Evolutionary conservation across 1,284 basidiomycete genomes (phyloP).

Genomic region (Vanrija sp.): DNA sequence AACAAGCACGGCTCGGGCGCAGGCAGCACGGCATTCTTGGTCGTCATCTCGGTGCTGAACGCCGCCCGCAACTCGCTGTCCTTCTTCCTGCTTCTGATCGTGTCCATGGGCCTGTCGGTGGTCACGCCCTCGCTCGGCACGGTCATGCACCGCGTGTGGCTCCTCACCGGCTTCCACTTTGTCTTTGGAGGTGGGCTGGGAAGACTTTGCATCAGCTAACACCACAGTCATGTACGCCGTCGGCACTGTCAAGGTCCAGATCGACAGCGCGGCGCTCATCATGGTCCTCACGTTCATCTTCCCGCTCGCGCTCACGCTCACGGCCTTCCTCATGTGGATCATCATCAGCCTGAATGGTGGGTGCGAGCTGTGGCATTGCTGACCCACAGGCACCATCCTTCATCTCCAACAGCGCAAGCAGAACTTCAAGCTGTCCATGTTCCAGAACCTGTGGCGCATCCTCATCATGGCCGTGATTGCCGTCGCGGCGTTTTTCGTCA

Average conservation of each 20-base stretch:
- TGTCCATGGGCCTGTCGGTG: constrained; percentile 79
- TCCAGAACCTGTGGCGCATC: constrained; percentile 78
- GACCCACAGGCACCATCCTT: constrained; percentile 65
- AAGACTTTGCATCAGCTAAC: neutral
- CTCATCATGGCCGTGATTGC: constrained; percentile 78
- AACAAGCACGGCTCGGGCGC: constrained; percentile 78
- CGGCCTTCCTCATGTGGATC: constrained; percentile 93
- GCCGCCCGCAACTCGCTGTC: constrained; percentile 86
- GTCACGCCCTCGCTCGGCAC: constrained; percentile 51
- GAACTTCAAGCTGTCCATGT: constrained; percentile 79
- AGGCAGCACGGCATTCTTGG: constrained; percentile 73
- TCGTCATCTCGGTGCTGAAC: constrained; percentile 80
- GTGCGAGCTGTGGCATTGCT: neutral
- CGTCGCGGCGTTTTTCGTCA: constrained; percentile 84
- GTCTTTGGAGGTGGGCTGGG: constrained; percentile 73
- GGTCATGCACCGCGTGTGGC: constrained; percentile 45
- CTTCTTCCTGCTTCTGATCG: constrained; percentile 91
- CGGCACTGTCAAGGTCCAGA: constrained; percentile 83
- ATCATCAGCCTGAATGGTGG: constrained; percentile 76
- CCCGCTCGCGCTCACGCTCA: constrained; percentile 88
- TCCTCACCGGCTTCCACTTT: constrained; percentile 62
- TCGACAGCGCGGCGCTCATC: constrained; percentile 79
- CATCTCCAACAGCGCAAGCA: constrained; percentile 81
- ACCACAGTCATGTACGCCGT: constrained; percentile 76
- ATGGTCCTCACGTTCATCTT: constrained; percentile 80